phyloP scores from a whole-genome alignment of 2,329 filamentous ascomycete genomes.

The Ophiostoma sp. region DNA sequence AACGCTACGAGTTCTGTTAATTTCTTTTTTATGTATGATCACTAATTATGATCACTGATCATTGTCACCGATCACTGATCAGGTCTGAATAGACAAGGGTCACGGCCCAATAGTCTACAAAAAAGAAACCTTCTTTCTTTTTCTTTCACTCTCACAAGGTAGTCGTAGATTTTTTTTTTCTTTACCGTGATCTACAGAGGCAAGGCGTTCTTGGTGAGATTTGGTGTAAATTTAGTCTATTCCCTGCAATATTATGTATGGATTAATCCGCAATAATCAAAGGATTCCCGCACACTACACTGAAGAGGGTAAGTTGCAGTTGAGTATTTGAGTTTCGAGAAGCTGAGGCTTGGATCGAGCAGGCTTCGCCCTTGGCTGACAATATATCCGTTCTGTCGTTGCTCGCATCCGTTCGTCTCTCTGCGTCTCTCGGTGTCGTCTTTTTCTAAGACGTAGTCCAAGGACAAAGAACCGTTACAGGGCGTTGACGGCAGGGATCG shows the following conservation, averaged over 20 bases:
- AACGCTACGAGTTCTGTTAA: background rate
- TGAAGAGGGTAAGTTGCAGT: background rate
- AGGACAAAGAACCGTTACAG: slow-evolving; percentile 4
- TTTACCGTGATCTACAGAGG: background rate
- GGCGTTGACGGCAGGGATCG: background rate
- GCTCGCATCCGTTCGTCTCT: too few species aligned
- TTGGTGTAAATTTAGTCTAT: background rate
- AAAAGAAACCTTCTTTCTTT: too few species aligned
- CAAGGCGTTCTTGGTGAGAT: background rate
- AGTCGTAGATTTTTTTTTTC: too few species aligned
- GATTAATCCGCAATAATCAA: background rate
- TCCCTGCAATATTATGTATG: background rate
- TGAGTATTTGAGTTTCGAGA: background rate
- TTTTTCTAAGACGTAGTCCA: too few species aligned
- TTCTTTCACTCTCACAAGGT: too few species aligned
- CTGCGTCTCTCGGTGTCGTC: too few species aligned
- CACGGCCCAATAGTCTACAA: too few species aligned
- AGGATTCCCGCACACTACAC: background rate
- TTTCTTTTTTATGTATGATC: background rate
- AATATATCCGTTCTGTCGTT: too few species aligned
- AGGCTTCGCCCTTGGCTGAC: background rate
- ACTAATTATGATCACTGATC: background rate
- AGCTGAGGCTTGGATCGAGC: background rate
- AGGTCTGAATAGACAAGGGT: background rate
- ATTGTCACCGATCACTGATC: background rate